These are phyloP conservation scores for Arabidopsis suecica DNA, from an alignment of 345 rosid genomes.

Conservation along the genomic window DNA sequence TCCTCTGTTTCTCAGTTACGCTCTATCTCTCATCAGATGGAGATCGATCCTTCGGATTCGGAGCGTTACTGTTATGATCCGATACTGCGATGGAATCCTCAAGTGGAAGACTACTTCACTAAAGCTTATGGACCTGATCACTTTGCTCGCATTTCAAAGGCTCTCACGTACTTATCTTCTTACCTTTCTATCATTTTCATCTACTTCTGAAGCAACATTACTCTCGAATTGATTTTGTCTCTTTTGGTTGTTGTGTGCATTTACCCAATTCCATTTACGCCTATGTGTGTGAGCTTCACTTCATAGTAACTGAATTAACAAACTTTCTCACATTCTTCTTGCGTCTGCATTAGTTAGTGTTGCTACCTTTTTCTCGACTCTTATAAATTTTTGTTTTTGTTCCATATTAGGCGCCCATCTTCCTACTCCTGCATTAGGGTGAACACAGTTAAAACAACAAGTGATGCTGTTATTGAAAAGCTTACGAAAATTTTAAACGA, in stretches of 20 bases:
- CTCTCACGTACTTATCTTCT: slow-evolving; percentile 61
- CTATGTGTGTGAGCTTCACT: background rate
- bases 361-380: slow-evolving; percentile 8
- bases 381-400: background rate
- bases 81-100: slow-evolving; percentile 74
- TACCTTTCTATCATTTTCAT: background rate
- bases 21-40: slow-evolving; percentile 19
- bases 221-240: background rate
- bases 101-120: slow-evolving; percentile 79
- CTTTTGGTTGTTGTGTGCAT: background rate
- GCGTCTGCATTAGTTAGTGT: background rate
- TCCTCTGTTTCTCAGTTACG: slow-evolving; percentile 37
- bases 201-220: slow-evolving; percentile 2
- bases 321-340: background rate
- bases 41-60: slow-evolving; percentile 62
- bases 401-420: slow-evolving; percentile 70
- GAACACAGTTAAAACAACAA: slow-evolving; percentile 71
- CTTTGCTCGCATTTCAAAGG: slow-evolving; percentile 76
- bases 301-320: background rate
- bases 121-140: slow-evolving; percentile 78
- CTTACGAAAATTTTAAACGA: slow-evolving; percentile 53
- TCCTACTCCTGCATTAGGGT: slow-evolving; percentile 89
- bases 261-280: background rate
- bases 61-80: slow-evolving; percentile 86
- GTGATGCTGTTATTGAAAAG: slow-evolving; percentile 75